A percentile compares a stretch with the other conserved stretches of the same genome.
phyloP scores from a whole-genome alignment of 2,329 filamentous ascomycete genomes.

The Paecilomyces sp. region DNA sequence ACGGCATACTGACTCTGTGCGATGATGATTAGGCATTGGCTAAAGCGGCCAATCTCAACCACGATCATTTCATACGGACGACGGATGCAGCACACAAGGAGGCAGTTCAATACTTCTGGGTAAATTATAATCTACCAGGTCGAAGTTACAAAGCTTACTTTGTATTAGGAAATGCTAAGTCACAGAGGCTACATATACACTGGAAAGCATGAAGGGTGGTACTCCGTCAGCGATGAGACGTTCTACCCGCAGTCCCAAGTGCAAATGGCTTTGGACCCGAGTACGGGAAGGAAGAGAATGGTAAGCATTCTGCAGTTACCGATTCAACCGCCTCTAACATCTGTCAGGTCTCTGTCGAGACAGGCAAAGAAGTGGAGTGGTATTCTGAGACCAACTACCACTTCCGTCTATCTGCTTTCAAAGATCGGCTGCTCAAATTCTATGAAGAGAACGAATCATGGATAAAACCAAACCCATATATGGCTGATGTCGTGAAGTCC shows the following conservation, averaged over 20 bases:
- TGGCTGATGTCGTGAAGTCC: constrained; percentile 71
- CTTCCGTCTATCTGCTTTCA: constrained; percentile 79
- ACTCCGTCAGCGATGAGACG: constrained; percentile 91
- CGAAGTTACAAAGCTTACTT: constrained; percentile 5
- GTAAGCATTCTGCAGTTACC: constrained; percentile 28
- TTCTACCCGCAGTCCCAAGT: constrained; percentile 80
- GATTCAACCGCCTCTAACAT: constrained; percentile 7
- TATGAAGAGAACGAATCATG: constrained; percentile 72
- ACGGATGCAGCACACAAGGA: constrained; percentile 75
- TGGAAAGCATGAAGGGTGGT: constrained; percentile 87
- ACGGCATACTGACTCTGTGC: neutral
- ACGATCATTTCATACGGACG: constrained; percentile 88
- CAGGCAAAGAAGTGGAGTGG: constrained; percentile 91
- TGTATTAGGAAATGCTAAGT: constrained; percentile 55
- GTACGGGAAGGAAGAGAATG: constrained; percentile 76
- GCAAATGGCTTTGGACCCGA: constrained; percentile 65
- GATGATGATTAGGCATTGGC: constrained; percentile 54
- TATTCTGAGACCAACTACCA: constrained; percentile 90
- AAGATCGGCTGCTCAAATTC: constrained; percentile 69
- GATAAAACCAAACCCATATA: constrained; percentile 64
- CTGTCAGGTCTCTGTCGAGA: constrained; percentile 63
- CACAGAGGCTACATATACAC: constrained; percentile 75
- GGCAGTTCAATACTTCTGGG: constrained; percentile 86
- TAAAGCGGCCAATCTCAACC: constrained; percentile 58
- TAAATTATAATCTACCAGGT: constrained; percentile 18